Percentiles rank a stretch among this genome's conserved stretches.
Conservation (phyloP, 2,329 filamentous ascomycete genomes). For the Pseudovirgaria hyperparasitica region DNA sequence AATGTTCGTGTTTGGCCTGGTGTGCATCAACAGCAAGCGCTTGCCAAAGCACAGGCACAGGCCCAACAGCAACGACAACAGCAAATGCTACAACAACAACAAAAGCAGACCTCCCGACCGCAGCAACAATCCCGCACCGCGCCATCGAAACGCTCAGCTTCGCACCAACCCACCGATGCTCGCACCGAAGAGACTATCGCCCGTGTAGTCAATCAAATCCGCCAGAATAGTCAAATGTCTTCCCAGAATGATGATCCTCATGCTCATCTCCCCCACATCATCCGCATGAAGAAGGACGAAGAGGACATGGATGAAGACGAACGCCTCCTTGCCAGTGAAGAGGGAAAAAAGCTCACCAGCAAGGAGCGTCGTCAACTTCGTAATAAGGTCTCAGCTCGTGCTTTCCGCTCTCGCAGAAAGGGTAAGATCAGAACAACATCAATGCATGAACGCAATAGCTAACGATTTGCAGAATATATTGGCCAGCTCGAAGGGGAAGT, state of each 20-base stretch:
- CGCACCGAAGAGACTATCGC: slow-evolving; percentile 78
- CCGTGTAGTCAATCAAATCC: slow-evolving; percentile 84
- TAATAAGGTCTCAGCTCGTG: slow-evolving; percentile 96
- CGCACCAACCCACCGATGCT: slow-evolving; percentile 29
- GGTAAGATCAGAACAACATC: slow-evolving; percentile 45
- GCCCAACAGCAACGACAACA: slow-evolving; percentile 41
- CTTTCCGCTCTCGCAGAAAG: slow-evolving; percentile 96
- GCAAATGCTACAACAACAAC: slow-evolving; percentile 23
- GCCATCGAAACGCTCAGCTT: slow-evolving; percentile 19
- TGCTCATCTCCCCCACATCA: slow-evolving; percentile 49
- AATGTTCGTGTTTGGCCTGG: slow-evolving; percentile 76
- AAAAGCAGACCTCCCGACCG: slow-evolving; percentile 20
- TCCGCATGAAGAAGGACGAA: slow-evolving; percentile 78
- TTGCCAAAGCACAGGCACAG: slow-evolving; percentile 27
- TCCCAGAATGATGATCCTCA: slow-evolving; percentile 38
- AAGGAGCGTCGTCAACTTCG: slow-evolving; percentile 94
- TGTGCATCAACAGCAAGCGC: slow-evolving; percentile 82
- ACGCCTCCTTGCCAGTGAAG: slow-evolving; percentile 82
- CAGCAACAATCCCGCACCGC: slow-evolving; percentile 14
- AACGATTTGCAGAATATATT: slow-evolving; percentile 72
- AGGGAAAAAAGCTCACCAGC: slow-evolving; percentile 97
- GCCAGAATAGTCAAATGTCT: slow-evolving; percentile 49
- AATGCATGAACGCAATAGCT: slow-evolving; percentile 23
- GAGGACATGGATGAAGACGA: slow-evolving; percentile 99
- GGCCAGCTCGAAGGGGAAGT: slow-evolving; percentile 85